phyloP scores from a whole-genome alignment of 2,329 filamentous ascomycete genomes.

The Paracoccidioides brasiliensis region DNA sequence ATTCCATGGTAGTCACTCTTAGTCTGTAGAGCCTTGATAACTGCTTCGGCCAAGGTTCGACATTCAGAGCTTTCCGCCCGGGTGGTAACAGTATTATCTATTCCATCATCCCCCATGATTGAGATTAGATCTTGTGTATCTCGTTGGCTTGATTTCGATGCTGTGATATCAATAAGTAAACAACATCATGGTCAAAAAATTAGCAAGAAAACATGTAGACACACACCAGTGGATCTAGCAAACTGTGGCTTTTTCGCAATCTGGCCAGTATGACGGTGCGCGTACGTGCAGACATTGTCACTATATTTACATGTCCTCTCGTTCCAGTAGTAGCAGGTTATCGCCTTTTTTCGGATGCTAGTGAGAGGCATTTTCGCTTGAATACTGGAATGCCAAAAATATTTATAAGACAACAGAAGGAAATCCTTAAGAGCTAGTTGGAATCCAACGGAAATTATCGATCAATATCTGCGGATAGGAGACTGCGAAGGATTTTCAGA shows the following conservation, averaged over 20 bases:
- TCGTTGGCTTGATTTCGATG: background rate
- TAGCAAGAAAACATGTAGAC: background rate
- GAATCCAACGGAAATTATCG: no score
- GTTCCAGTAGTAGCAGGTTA: conserved; percentile 23
- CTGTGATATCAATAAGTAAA: background rate
- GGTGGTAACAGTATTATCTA: background rate
- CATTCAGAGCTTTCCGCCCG: background rate
- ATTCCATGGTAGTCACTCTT: conserved; percentile 3
- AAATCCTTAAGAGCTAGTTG: no score
- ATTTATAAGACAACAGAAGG: no score
- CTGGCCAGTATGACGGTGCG: conserved; percentile 18
- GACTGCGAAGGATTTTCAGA: no score
- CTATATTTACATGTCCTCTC: conserved; percentile 15
- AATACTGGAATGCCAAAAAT: background rate
- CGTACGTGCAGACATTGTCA: conserved; percentile 18
- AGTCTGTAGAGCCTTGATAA: conserved; percentile 6
- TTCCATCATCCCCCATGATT: background rate
- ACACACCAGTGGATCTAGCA: conserved; percentile 6
- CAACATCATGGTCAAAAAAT: background rate
- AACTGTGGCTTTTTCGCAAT: conserved; percentile 10
- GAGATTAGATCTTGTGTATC: conserved; percentile 1
- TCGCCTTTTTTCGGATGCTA: conserved; percentile 13
- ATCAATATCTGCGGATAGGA: no score
- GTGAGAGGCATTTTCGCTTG: background rate
- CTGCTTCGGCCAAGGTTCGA: background rate